Conservation (phyloP, 2,329 filamentous ascomycete genomes). For the Cercospora sesami region DNA sequence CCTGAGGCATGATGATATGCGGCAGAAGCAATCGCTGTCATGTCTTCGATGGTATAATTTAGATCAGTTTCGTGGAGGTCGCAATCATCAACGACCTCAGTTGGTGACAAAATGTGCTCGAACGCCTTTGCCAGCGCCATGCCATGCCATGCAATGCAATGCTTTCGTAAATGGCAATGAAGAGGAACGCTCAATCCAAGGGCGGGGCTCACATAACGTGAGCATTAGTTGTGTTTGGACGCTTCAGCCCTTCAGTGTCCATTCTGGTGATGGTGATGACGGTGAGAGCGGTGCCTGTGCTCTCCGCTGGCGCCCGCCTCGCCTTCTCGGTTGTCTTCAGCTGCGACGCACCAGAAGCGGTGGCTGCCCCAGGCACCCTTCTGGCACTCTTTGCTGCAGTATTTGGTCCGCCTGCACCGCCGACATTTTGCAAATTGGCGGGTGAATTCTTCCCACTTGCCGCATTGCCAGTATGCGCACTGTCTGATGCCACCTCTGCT, state of each 20-base stretch:
- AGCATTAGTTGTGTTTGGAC: slow-evolving; percentile 3
- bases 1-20: slow-evolving; percentile 12
- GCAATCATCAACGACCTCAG: background rate
- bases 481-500: slow-evolving; percentile 90
- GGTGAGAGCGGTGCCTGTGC: slow-evolving; percentile 31
- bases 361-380: slow-evolving; percentile 99
- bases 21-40: slow-evolving; percentile 10
- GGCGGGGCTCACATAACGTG: background rate
- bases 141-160: slow-evolving; percentile 14
- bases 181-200: slow-evolving; percentile 1
- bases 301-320: slow-evolving; percentile 30
- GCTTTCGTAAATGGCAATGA: slow-evolving; percentile 5
- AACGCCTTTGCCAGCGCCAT: slow-evolving; percentile 9
- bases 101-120: slow-evolving; percentile 1
- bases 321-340: slow-evolving; percentile 47
- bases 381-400: slow-evolving; percentile 98
- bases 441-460: slow-evolving; percentile 96
- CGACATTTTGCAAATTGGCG: slow-evolving; percentile 98
- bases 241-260: slow-evolving; percentile 11
- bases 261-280: slow-evolving; percentile 28
- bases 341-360: slow-evolving; percentile 92
- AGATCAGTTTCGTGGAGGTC: slow-evolving; percentile 12
- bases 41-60: slow-evolving; percentile 15
- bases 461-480: slow-evolving; percentile 96
- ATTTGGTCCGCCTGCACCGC: slow-evolving; percentile 87